Base-by-base conservation (phyloP, 2,329 filamentous ascomycete genomes). In the Fusarium nygamai region DNA sequence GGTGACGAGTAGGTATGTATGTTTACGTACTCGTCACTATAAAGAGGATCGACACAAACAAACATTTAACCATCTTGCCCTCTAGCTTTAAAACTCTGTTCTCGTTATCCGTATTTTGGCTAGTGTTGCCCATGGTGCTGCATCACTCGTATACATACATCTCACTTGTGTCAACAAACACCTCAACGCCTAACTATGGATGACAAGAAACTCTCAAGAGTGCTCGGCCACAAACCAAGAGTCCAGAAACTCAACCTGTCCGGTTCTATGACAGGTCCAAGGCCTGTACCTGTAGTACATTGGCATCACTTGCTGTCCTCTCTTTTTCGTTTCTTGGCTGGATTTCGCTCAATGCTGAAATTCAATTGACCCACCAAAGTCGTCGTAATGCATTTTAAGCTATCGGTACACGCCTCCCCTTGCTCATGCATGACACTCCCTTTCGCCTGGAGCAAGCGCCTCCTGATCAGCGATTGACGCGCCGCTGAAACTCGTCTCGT, bases 371-470 rank as follows among this genome's bases (percentile, higher is more conserved):
- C 72, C 72, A 72, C 72, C 62, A 47, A 50, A 67, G 71, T 69
- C 72, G 72, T 74, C 72, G 72, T 74, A 75, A 74, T 75, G 65
- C 61, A 53, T 67, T 65, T 62, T 61, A 27, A 41, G 51, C 50
- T 58, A 39, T 62, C 50, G 17, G 41, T 29, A 48, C 24, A 64
- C 73, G 34, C 60, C 60, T n/a, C 54, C 43, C 27, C 44, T 43
- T 27, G 33, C 56, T 54, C 44, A 33, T 50, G 20, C 48, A 51
- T 39, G 41, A n/a, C 51, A 29, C 72, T 69, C 67, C 64, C 64
- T 54, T 48, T 71, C 68, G 58, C 60, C 56, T 72, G 57, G 66
- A 61, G 38, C 50, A 68, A 51, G 39, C 57, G 43, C 50, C 53
- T 47, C 47, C 44, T 67, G 63, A 75, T 73, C 70, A 67, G 61